phyloP scores from a whole-genome alignment of 2,329 filamentous ascomycete genomes.

The Diplodia corticola region DNA sequence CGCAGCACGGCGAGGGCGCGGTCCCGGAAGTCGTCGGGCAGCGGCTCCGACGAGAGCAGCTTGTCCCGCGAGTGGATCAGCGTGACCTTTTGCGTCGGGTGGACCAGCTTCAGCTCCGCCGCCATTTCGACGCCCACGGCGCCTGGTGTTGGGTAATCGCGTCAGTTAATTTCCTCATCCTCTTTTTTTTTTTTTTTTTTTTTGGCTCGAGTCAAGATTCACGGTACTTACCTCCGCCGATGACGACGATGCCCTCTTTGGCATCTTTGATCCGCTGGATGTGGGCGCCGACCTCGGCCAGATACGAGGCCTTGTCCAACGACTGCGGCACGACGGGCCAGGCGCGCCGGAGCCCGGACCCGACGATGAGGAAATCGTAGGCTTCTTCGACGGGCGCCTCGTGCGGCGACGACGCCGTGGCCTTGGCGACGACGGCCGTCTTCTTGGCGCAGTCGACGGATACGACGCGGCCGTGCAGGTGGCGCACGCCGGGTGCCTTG shows the following conservation, averaged over 20 bases:
- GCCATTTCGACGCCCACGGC: slow-evolving; percentile 84
- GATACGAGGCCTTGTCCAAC: slow-evolving; percentile 59
- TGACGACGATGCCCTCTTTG: slow-evolving; percentile 57
- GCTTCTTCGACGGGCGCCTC: slow-evolving; percentile 25
- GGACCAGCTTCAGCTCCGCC: slow-evolving; percentile 69
- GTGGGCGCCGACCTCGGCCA: slow-evolving; percentile 62
- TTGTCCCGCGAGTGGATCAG: slow-evolving; percentile 71
- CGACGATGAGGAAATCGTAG: slow-evolving; percentile 77
- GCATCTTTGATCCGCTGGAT: slow-evolving; percentile 39
- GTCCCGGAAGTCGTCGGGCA: slow-evolving; percentile 70
- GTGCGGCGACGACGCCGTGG: no score
- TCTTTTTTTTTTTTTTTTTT: no score
- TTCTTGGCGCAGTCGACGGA: slow-evolving; percentile 8
- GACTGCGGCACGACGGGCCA: slow-evolving; percentile 75
- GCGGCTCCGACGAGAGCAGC: slow-evolving; percentile 70
- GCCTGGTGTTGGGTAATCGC: slow-evolving; percentile 42
- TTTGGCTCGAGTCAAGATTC: no score
- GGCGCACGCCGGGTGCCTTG: slow-evolving; percentile 2
- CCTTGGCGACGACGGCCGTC: not conserved
- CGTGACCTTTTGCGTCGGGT: slow-evolving; percentile 65
- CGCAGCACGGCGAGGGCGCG: slow-evolving; percentile 59
- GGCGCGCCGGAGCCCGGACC: slow-evolving; percentile 67
- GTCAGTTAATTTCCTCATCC: no score
- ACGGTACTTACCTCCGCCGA: slow-evolving; percentile 74
- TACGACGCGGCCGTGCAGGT: slow-evolving; percentile 9